Evolutionary conservation across 2,329 filamentous ascomycete genomes (phyloP).

Genomic region (Trichoderma atrobrunneum): DNA sequence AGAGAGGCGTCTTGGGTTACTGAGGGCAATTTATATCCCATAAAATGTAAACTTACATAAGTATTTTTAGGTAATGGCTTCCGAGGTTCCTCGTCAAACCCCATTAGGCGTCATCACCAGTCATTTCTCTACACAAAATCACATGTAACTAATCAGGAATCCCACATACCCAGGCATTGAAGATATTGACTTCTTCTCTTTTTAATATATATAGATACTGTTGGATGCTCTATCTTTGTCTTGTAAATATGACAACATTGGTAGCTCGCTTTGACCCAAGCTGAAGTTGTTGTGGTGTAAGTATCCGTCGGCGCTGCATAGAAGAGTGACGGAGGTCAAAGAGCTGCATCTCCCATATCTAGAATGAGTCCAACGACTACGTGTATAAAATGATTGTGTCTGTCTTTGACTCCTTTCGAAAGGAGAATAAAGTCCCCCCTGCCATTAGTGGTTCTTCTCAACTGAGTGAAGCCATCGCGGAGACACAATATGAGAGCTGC

Average conservation of each 20-base stretch:
- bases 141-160: no score
- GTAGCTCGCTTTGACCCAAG: background rate
- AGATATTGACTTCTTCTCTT: background rate
- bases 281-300: background rate
- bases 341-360: background rate
- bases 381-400: rapidly evolving
- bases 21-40: no score
- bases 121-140: background rate
- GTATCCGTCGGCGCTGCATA: background rate
- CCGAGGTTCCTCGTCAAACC: no score
- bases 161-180: no score
- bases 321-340: background rate
- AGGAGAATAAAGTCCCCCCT: background rate
- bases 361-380: background rate
- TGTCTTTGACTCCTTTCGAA: background rate
- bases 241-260: background rate
- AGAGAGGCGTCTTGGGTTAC: no score
- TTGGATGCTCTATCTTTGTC: no score
- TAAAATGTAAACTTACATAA: no score
- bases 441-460: no score
- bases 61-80: no score
- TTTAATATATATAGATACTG: no score
- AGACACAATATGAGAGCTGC: background rate
- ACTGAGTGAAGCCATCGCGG: background rate
- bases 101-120: background rate